Evolutionary conservation across 2,329 filamentous ascomycete genomes (phyloP), one percentile per base, ranked within the genome.

Genomic region (Pseudocercospora macadamiae): DNA sequence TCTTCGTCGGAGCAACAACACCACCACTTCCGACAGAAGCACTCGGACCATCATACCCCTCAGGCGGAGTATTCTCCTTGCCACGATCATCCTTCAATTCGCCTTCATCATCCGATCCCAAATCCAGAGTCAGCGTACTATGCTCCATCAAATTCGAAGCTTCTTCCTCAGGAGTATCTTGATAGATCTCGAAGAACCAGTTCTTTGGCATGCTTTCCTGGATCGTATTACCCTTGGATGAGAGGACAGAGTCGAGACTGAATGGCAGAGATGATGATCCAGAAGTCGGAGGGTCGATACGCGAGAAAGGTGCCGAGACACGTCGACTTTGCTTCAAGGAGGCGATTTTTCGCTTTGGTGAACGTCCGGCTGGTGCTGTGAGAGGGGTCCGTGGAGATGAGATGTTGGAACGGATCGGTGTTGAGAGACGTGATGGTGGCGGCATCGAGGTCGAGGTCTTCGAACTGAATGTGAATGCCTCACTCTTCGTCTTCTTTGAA

Each of bases 101-200:
- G 70, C 83, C 83, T 74, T 93, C 89, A 73, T 96, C 93, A 68
- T 96, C 93, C 19, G 91, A 93, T 66, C 87, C 91, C 70, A 97
- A 91, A 72, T 97, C 93, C 3, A 97, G 83, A 0, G 89, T 87
- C 64, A 89, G 88, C 6, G 93, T 93, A 56, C 89, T 89, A 78
- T 97, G 93, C 75, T 97, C 90, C 77, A 97, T 90, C 36, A 96
- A 80, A 70, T 96, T 97, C 68, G 92, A 91, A 76, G 95, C 90
- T 72, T 96, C 89, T 71, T 97, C 90, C 72, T 96, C 90, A 6
- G 89, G 85, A 0, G 90, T 91, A 74, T 99, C 93, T 72, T 96
- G 91, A 72, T 97, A 88, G 70, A 99, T 97, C 59, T 93, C 89
- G 72, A 99, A 97, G 79, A 89, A 89, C 93, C 92, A 97, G 59